Percentiles rank a stretch among this genome's conserved stretches.
These are phyloP conservation scores for Metarhizium rileyi DNA, from an alignment of 2,329 filamentous ascomycete species.

Conservation along the genomic window DNA sequence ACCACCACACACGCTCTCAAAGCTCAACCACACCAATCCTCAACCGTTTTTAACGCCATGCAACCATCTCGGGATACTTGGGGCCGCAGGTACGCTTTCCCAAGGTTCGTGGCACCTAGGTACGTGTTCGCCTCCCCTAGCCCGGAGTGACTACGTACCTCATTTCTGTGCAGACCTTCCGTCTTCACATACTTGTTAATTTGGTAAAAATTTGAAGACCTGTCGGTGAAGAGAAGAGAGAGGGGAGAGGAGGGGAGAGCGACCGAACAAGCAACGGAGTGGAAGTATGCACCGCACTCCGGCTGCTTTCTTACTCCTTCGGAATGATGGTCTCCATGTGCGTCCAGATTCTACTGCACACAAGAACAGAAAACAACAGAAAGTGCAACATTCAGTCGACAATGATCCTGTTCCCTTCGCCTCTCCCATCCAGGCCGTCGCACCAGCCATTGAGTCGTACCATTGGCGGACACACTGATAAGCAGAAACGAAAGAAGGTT, in stretches of 20 bases:
- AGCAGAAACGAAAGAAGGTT: neutral
- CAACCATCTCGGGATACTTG: slow-evolving; percentile 1
- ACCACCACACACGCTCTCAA: neutral
- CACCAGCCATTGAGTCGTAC: neutral
- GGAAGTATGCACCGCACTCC: no score
- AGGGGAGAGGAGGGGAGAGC: no score
- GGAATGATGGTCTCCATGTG: no score
- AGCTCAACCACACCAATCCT: slow-evolving; percentile 4
- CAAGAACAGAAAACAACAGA: no score
- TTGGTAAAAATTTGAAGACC: no score
- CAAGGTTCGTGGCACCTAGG: neutral
- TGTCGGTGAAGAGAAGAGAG: no score
- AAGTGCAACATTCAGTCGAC: neutral
- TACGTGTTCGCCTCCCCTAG: no score
- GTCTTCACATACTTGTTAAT: no score
- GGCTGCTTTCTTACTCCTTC: no score
- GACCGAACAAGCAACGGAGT: no score
- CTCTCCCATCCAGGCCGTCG: neutral
- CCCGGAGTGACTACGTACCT: neutral
- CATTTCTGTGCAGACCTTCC: neutral
- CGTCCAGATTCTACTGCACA: no score
- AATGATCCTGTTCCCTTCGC: no score
- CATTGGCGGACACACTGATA: neutral
- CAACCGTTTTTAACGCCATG: slow-evolving; percentile 5
- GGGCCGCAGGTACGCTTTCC: neutral